Percentiles rank a stretch among this genome's conserved stretches.
phyloP scores from a whole-genome alignment of 2,329 filamentous ascomycete species.

The Nothophaeocryptopus gaeumannii region DNA sequence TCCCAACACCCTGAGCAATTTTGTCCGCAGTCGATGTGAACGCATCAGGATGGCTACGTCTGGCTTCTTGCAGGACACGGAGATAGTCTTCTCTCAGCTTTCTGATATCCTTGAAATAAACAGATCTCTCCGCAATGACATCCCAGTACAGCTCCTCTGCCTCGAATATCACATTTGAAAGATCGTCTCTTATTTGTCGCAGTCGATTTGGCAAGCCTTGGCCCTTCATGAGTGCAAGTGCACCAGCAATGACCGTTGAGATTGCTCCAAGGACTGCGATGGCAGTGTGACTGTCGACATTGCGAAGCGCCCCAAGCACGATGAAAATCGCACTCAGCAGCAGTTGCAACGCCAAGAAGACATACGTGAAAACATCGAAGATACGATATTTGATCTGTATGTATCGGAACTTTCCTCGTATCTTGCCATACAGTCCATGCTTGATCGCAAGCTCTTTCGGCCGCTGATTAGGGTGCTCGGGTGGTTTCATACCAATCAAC shows the following conservation, averaged over 20 bases:
- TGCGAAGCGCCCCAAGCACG: constrained; percentile 32
- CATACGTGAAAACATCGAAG: constrained; percentile 32
- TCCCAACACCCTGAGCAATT: constrained; percentile 7
- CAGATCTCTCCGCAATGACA: constrained; percentile 29
- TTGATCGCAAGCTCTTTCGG: constrained; percentile 28
- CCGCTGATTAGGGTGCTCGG: constrained; percentile 16
- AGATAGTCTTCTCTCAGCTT: constrained; percentile 36
- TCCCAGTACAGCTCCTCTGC: constrained; percentile 39
- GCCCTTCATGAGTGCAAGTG: constrained; percentile 29
- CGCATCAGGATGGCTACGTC: constrained; percentile 37
- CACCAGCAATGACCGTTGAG: constrained; percentile 35
- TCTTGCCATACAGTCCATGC: constrained; percentile 30
- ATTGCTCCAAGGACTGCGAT: constrained; percentile 34
- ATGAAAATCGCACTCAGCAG: constrained; percentile 37
- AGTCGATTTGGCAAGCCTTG: constrained; percentile 26
- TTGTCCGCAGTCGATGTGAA: constrained; percentile 28
- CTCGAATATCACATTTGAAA: constrained; percentile 34
- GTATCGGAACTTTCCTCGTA: constrained; percentile 20
- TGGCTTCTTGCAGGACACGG: constrained; percentile 32
- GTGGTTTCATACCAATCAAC: constrained; percentile 32
- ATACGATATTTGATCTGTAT: constrained; percentile 31
- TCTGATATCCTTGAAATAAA: constrained; percentile 35
- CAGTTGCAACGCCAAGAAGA: constrained; percentile 34
- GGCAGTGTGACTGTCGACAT: constrained; percentile 31
- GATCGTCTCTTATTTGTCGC: constrained; percentile 33